These are phyloP conservation scores for Ogataea wickerhamii DNA, from an alignment of 805 yeast species.

Conservation along the genomic window DNA sequence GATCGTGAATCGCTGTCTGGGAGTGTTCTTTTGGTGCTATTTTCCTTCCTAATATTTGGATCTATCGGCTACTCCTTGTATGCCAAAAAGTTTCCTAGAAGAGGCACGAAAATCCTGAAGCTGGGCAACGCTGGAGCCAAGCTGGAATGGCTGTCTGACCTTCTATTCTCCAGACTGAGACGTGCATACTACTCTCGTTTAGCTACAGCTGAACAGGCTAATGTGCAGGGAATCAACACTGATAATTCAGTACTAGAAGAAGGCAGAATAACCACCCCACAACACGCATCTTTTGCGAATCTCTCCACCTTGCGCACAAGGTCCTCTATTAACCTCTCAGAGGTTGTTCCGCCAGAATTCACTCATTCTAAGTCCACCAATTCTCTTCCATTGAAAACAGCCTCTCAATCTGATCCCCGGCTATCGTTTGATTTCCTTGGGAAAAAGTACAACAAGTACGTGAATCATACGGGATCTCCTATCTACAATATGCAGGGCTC, in stretches of 20 bases:
- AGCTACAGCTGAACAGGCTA: conserved; percentile 15
- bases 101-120: conserved; percentile 3
- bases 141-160: conserved; percentile 11
- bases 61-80: conserved; percentile 9
- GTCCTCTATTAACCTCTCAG: conserved; percentile 28
- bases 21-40: conserved; percentile 8
- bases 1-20: conserved; percentile 8
- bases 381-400: conserved; percentile 11
- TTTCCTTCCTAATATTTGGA: conserved; percentile 16
- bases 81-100: conserved; percentile 7
- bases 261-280: conserved; percentile 13
- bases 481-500: conserved; percentile 1
- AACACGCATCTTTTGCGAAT: conserved; percentile 1
- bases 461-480: conserved; percentile 10
- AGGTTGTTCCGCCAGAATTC: conserved; percentile 10
- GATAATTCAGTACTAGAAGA: conserved; percentile 16
- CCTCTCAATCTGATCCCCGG: conserved; percentile 6
- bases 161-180: conserved; percentile 6
- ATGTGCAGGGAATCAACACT: conserved; percentile 11
- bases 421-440: conserved; percentile 21
- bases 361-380: conserved; percentile 14
- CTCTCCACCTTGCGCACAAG: conserved; percentile 26
- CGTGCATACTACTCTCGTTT: conserved; percentile 13
- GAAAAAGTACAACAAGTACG: conserved; percentile 22
- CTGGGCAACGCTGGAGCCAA: conserved; percentile 4